Percentiles rank a stretch among this genome's conserved stretches.
phyloP scores from a whole-genome alignment of 805 yeast species.

The Lipomyces starkeyi region DNA sequence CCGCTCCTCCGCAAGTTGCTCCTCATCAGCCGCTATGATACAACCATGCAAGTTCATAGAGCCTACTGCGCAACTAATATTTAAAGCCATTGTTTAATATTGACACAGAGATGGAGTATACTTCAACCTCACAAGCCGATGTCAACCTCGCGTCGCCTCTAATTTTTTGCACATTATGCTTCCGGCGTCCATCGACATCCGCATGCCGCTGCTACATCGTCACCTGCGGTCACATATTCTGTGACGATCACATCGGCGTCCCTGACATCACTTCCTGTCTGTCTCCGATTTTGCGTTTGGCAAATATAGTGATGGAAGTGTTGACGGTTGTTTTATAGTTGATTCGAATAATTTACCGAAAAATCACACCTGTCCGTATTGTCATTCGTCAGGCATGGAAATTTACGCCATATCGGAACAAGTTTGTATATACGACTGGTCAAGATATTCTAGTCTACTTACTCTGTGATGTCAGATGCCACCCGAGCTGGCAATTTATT shows the following conservation, averaged over 20 bases:
- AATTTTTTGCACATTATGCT: constrained; percentile 28
- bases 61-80: neutral
- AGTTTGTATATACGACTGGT: neutral
- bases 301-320: neutral
- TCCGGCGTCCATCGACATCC: constrained; percentile 8
- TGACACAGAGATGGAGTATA: neutral
- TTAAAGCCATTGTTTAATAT: neutral
- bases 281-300: neutral
- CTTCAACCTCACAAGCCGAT: neutral
- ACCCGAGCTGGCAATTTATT: constrained; percentile 25
- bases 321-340: constrained; percentile 12
- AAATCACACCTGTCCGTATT: constrained; percentile 27
- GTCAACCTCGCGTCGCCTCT: constrained; percentile 18
- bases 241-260: constrained; percentile 23
- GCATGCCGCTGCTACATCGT: constrained; percentile 17
- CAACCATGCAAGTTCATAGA: neutral
- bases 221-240: constrained; percentile 30
- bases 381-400: constrained; percentile 7
- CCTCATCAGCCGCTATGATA: neutral
- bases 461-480: constrained; percentile 12
- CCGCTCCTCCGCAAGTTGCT: neutral
- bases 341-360: constrained; percentile 19
- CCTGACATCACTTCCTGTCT: constrained; percentile 14
- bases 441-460: neutral
- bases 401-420: constrained; percentile 15